These are phyloP conservation scores for Scheffersomyces segobiensis DNA, from an alignment of 1,139 yeast genomes.

Conservation along the genomic window DNA sequence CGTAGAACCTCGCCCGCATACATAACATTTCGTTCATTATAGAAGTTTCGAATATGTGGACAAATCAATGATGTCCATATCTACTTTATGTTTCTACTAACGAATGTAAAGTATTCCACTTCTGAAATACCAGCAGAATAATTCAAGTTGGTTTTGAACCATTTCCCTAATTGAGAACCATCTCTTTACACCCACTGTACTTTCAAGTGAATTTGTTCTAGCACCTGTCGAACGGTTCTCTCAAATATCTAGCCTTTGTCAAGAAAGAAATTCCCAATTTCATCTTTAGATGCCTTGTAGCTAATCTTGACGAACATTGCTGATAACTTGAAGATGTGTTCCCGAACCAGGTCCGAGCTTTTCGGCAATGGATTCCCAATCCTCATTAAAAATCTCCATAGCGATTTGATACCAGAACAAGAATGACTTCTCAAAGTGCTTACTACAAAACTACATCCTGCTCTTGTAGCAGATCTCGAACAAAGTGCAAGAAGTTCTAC, in stretches of 20 bases:
- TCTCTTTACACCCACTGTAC: slow-evolving; percentile 1
- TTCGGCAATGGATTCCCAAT: slow-evolving; percentile 16
- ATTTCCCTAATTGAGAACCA: background rate
- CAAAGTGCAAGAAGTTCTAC: slow-evolving; percentile 11
- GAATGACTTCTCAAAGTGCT: slow-evolving; percentile 14
- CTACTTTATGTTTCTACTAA: too few species aligned
- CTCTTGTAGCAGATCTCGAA: slow-evolving; percentile 7
- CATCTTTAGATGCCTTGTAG: slow-evolving; percentile 12
- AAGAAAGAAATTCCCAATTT: slow-evolving; percentile 13
- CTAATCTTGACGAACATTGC: slow-evolving; percentile 11
- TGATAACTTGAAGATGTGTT: slow-evolving; percentile 1
- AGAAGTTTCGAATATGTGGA: too few species aligned
- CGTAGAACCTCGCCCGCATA: too few species aligned
- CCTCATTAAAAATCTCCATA: slow-evolving; percentile 15
- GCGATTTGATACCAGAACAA: slow-evolving; percentile 11
- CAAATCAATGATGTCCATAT: too few species aligned
- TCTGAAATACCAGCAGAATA: too few species aligned
- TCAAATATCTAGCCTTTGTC: slow-evolving; percentile 3
- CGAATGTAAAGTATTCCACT: too few species aligned
- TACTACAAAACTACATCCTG: slow-evolving; percentile 18
- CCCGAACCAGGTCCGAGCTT: slow-evolving; percentile 11
- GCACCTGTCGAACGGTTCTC: background rate
- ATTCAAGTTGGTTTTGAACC: slow-evolving; percentile 1
- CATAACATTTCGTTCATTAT: too few species aligned
- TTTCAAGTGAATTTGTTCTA: background rate